Conservation (phyloP, 2,329 filamentous ascomycete species). For the Colletotrichum brevisporum region DNA sequence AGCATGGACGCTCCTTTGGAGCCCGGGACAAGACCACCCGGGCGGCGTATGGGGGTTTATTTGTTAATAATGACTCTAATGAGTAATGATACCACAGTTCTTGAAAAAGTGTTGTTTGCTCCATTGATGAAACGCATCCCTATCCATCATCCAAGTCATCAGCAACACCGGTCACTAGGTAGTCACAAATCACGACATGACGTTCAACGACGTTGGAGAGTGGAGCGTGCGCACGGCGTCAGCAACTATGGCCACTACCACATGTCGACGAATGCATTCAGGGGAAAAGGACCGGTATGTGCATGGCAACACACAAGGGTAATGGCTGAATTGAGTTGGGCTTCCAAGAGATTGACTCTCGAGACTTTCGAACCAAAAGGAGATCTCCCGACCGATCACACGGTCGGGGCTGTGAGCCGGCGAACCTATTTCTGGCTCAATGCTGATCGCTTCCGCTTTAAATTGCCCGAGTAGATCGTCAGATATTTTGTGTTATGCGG, state of each 20-base stretch:
- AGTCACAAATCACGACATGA: conserved; percentile 15
- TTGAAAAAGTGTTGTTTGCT: conserved; percentile 1
- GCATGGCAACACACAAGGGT: conserved; percentile 13
- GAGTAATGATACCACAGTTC: conserved; percentile 41
- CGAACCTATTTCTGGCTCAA: conserved; percentile 34
- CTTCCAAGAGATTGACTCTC: not conserved
- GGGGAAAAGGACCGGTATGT: not conserved
- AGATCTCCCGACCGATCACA: conserved; percentile 34
- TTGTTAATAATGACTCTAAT: conserved; percentile 41
- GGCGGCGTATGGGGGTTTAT: conserved; percentile 25
- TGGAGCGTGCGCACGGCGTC: not conserved
- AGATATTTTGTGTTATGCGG: conserved; percentile 7
- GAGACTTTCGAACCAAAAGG: conserved; percentile 17
- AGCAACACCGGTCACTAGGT: not conserved
- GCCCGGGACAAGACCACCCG: conserved; percentile 13
- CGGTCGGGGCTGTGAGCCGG: conserved; percentile 18
- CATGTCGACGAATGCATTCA: not conserved
- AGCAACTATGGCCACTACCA: not conserved
- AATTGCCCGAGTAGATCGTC: conserved; percentile 29
- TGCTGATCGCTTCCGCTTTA: conserved; percentile 38
- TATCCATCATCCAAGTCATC: no score
- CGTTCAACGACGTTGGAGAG: not conserved
- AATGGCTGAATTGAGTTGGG: conserved; percentile 1
- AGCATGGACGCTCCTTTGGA: conserved; percentile 28
- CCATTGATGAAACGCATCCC: not conserved